These are phyloP conservation scores for Aureobasidium leucospermi DNA, from an alignment of 2,329 filamentous ascomycete genomes.

Conservation along the genomic window DNA sequence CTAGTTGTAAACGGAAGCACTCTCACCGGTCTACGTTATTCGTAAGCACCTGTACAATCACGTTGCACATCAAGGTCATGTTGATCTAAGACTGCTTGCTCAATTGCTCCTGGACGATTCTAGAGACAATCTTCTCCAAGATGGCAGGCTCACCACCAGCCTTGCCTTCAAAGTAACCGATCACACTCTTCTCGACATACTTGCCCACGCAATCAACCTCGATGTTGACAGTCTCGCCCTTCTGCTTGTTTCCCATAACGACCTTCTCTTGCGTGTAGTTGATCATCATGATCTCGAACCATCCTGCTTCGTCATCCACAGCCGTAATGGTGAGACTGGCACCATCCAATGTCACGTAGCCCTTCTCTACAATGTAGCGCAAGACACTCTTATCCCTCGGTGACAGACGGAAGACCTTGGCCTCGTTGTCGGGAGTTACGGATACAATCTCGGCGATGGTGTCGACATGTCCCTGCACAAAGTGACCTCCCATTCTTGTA, in stretches of 20 bases:
- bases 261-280: constrained; percentile 92
- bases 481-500: constrained; percentile 96
- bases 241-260: constrained; percentile 68
- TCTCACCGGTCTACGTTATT: too few species aligned
- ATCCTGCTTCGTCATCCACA: constrained; percentile 76
- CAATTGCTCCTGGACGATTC: constrained; percentile 66
- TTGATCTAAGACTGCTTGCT: constrained; percentile 22
- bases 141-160: constrained; percentile 42
- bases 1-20: too few species aligned
- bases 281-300: constrained; percentile 95
- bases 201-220: constrained; percentile 87
- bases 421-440: constrained; percentile 77
- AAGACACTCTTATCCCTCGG: constrained; percentile 64
- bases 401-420: constrained; percentile 75
- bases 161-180: constrained; percentile 64
- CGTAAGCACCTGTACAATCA: neutral
- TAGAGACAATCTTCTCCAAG: constrained; percentile 50
- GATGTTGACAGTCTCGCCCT: constrained; percentile 78
- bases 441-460: constrained; percentile 70
- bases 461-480: constrained; percentile 96
- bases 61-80: neutral
- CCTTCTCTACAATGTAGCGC: constrained; percentile 90
- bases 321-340: constrained; percentile 87
- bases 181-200: constrained; percentile 83
- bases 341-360: constrained; percentile 88